Percentiles rank a stretch among this genome's conserved stretches.
These are phyloP conservation scores for Fusarium decemcellulare DNA, from an alignment of 2,329 filamentous ascomycete species.

Conservation along the genomic window DNA sequence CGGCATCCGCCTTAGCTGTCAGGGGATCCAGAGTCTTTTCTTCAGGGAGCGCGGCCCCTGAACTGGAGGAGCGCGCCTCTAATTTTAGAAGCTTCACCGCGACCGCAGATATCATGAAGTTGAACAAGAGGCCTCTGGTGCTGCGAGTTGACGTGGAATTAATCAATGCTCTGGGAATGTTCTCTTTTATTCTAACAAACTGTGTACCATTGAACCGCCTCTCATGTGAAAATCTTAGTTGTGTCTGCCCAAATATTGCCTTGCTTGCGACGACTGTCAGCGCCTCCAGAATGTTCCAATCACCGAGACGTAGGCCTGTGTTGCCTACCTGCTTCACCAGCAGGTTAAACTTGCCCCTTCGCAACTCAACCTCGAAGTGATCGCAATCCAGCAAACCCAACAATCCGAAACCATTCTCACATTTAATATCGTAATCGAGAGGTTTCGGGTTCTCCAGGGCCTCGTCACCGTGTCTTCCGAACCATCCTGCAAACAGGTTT, in stretches of 20 bases:
- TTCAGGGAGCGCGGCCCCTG: slow-evolving; percentile 31
- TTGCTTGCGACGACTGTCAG: slow-evolving; percentile 15
- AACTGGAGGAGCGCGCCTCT: slow-evolving; percentile 28
- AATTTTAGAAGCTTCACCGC: slow-evolving; percentile 43
- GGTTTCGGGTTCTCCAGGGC: too few species aligned
- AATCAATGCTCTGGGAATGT: not conserved
- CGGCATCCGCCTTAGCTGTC: slow-evolving; percentile 18
- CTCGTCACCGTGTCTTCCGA: not conserved
- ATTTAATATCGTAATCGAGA: too few species aligned
- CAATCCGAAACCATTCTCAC: not conserved
- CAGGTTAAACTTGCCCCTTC: not conserved
- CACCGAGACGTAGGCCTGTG: slow-evolving; percentile 40
- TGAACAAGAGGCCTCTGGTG: not conserved
- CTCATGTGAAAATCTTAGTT: not conserved
- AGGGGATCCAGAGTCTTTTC: slow-evolving; percentile 30
- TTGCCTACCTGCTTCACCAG: slow-evolving; percentile 35
- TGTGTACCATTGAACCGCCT: not conserved
- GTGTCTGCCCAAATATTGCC: not conserved
- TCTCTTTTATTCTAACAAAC: too few species aligned
- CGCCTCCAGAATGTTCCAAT: slow-evolving; percentile 45
- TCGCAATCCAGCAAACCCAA: not conserved
- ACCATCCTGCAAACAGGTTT: not conserved
- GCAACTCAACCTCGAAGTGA: not conserved
- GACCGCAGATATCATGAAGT: slow-evolving; percentile 32
- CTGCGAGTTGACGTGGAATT: not conserved